Evolutionary conservation across 257 asterid species (phyloP), one percentile per base, ranked within the genome.

Genomic region (Ballota nigra): DNA sequence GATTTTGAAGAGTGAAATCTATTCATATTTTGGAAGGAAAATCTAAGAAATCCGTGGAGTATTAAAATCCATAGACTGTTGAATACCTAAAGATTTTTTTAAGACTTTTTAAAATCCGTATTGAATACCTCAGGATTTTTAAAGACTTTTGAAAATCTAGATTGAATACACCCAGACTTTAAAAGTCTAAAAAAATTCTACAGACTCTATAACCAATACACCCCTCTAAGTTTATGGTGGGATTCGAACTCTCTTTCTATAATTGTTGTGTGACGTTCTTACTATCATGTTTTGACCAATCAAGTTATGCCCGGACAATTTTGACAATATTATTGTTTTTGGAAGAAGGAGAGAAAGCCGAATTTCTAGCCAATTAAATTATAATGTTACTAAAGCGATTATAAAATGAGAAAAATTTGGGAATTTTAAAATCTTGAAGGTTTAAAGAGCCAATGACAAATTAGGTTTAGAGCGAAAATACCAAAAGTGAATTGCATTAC

Each of bases 401-500:
- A 43, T 13, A 43, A 3, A 13, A 13, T 13, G 6, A 40, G 1
- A 40, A 1, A 6, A 22, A 55, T 7, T 36, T 8, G 36, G 23
- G 22, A 22, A 64, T 16, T 23, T 66, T 45, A 28, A 47, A 66
- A 22, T 66, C 16, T 45, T 66, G 36, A 66, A 66, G 45, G 60
- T 47, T 10, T 45, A n/a, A 66, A 15, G 12, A 33, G n/a, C 3
- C 67, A 61, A 22, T 16, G 16, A 31, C 66, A 16, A 59, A 51
- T 51, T 16, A 29, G 31, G 64, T 26, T 58, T 26, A 3, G 66
- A 16, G 20, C 6, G 20, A 1, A 43, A 36, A 41, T 41, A 66
- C 23, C 15, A 60, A 55, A 55, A 16, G 6, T 19, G 49, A 20
- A 20, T n/a, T n/a, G 29, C n/a, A n/a, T n/a, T n/a, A n/a, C n/a